Evolutionary conservation across 352 stramenopile species (phyloP).

Genomic region (Achlya hypogyna): DNA sequence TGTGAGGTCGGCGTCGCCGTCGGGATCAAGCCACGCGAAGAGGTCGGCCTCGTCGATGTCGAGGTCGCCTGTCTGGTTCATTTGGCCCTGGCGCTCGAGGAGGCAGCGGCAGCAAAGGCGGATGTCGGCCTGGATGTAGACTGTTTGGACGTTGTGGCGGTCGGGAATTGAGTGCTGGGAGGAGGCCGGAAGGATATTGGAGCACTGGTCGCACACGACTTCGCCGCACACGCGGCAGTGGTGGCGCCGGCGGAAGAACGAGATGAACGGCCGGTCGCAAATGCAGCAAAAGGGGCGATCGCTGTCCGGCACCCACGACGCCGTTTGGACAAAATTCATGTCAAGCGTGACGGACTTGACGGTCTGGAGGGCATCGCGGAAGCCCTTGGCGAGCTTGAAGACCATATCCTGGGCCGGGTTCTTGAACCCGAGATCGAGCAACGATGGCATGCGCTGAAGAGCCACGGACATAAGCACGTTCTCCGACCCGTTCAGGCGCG

Average conservation of each 20-base stretch:
- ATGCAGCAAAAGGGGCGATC: slow-evolving; percentile 76
- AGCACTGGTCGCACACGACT: slow-evolving; percentile 84
- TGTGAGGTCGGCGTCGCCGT: neutral
- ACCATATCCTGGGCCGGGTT: slow-evolving; percentile 81
- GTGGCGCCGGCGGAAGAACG: slow-evolving; percentile 77
- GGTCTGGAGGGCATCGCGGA: slow-evolving; percentile 60
- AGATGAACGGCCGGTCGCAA: slow-evolving; percentile 68
- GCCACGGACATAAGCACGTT: slow-evolving; percentile 75
- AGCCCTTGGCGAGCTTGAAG: slow-evolving; percentile 61
- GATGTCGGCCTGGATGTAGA: slow-evolving; percentile 73
- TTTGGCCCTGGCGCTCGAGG: slow-evolving; percentile 71
- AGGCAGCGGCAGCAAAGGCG: slow-evolving; percentile 79
- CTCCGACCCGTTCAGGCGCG: slow-evolving; percentile 23
- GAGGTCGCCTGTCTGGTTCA: slow-evolving; percentile 62
- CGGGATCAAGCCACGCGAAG: neutral
- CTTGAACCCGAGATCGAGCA: slow-evolving; percentile 73
- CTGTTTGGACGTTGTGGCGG: slow-evolving; percentile 48
- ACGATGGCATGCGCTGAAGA: slow-evolving; percentile 71
- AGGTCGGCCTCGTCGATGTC: slow-evolving; percentile 8
- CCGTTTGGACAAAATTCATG: slow-evolving; percentile 31
- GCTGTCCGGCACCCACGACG: slow-evolving; percentile 62
- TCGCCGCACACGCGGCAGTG: slow-evolving; percentile 82
- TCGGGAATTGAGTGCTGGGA: slow-evolving; percentile 40
- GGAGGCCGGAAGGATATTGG: slow-evolving; percentile 70
- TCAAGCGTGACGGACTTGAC: slow-evolving; percentile 42